Evolutionary conservation across 148 eudicot species (phyloP).

Genomic region (Vaccinium corymbosum): DNA sequence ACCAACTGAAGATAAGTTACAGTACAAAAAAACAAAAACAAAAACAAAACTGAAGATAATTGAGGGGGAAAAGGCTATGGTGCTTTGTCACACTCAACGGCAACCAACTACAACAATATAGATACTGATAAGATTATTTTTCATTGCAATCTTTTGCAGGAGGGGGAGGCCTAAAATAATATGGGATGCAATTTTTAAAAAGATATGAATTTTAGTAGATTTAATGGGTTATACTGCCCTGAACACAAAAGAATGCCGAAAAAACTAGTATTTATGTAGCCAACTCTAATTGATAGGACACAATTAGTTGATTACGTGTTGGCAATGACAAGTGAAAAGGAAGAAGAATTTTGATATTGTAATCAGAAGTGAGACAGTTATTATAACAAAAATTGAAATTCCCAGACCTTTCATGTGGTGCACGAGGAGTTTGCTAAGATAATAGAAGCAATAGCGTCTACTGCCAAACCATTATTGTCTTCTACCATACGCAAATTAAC

Average conservation of each 20-base stretch:
- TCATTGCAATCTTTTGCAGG: not conserved
- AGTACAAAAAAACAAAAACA: not conserved
- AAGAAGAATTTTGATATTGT: not conserved
- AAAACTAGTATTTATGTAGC: not conserved
- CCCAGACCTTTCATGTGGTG: not conserved
- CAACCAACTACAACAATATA: not conserved
- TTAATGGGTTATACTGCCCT: not conserved
- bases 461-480: not conserved
- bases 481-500: not conserved
- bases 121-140: not conserved
- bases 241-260: not conserved
- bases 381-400: not conserved
- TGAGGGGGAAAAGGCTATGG: not conserved
- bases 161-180: not conserved
- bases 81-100: not conserved
- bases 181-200: not conserved
- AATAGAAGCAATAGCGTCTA: not conserved
- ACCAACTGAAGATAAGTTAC: not conserved
- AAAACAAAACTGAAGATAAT: not conserved
- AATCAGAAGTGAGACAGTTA: not conserved
- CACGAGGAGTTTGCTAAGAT: not conserved
- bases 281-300: not conserved
- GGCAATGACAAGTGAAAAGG: not conserved
- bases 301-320: not conserved
- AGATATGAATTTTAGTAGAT: not conserved